Evolutionary conservation across 257 asterid species (phyloP), one percentile per base, ranked within the genome.

Genomic region (Penstemon eatonii): DNA sequence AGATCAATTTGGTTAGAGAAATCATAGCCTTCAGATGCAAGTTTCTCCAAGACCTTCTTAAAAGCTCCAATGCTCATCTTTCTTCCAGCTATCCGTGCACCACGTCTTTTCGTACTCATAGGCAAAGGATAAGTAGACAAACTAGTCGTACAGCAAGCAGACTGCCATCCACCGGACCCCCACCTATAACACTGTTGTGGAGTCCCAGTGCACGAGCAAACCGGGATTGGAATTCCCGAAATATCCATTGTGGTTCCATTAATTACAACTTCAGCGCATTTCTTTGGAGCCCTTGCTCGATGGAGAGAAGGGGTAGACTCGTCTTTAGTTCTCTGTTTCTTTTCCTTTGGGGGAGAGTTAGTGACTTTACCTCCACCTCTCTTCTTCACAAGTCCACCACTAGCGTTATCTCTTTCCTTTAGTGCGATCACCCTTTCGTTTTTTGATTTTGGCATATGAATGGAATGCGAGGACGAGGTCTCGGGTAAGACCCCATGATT

Each of bases 111-210:
- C 1, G 88, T 71, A 74, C 87, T 91, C 95, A 87, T 78, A 60
- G 96, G 95, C 86, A 89, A 75, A 3, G 97, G 97, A 71, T 89
- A 82, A 10, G 75, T 41, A 36, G 96, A 91, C 81, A 87, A 12
- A 44, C 85, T 81, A 25, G 88, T 91, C 7, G 96, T 91, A 73
- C 96, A 88, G 71, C 97, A 91, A 39, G 96, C 96, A 0, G 97
- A 91, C 67, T 91, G 96, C 97, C 97, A 91, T 43, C 97, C 97
- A 77, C 96, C 97, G 33, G 90, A 83, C 56, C 97, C 97, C 97
- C 97, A 91, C 82, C 95, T 81, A 66, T 91, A 91, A 60, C 96
- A 91, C 74, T 88, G 89, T 43, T 89, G 97, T 38, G 92, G 83
- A 44, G 84, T 60, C 37, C 96, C 96, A 7, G 97, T 91, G 80